Evolutionary conservation across 106 monocot species (phyloP).

Genomic region (Acorus calamus): DNA sequence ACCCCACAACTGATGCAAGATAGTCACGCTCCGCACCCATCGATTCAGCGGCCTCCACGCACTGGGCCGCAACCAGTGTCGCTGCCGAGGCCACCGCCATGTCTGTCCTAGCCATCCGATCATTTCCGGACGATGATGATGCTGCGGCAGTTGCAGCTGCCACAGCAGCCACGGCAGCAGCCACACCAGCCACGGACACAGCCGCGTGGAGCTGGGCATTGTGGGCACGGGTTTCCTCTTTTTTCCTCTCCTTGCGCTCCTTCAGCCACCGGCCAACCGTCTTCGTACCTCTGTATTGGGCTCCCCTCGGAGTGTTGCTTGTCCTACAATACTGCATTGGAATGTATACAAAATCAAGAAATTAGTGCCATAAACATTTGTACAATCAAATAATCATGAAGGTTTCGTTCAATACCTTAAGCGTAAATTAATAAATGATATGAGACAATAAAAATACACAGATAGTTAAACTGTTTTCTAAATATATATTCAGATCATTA

Average conservation of each 20-base stretch:
- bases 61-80: slow-evolving; percentile 75
- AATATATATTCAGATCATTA: too few species aligned
- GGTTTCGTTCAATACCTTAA: too few species aligned
- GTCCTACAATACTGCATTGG: slow-evolving; percentile 47
- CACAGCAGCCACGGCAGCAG: slow-evolving; percentile 64
- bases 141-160: slow-evolving; percentile 33
- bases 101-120: slow-evolving; percentile 45
- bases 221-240: slow-evolving; percentile 81
- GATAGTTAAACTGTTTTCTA: too few species aligned
- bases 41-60: slow-evolving; percentile 73
- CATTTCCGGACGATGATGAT: slow-evolving; percentile 32
- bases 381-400: too few species aligned
- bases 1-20: slow-evolving; percentile 51
- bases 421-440: too few species aligned
- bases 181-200: slow-evolving; percentile 80
- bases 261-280: slow-evolving; percentile 91
- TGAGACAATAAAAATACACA: too few species aligned
- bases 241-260: slow-evolving; percentile 75
- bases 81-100: slow-evolving; percentile 80
- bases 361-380: too few species aligned
- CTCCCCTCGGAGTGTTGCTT: slow-evolving; percentile 15
- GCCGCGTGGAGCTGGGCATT: slow-evolving; percentile 90
- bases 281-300: slow-evolving; percentile 29
- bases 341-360: background rate
- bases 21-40: slow-evolving; percentile 77